Percentiles rank a stretch among this genome's conserved stretches.
Evolutionary conservation across 2,329 filamentous ascomycete species (phyloP).

Genomic region (Xylariaceae sp.): DNA sequence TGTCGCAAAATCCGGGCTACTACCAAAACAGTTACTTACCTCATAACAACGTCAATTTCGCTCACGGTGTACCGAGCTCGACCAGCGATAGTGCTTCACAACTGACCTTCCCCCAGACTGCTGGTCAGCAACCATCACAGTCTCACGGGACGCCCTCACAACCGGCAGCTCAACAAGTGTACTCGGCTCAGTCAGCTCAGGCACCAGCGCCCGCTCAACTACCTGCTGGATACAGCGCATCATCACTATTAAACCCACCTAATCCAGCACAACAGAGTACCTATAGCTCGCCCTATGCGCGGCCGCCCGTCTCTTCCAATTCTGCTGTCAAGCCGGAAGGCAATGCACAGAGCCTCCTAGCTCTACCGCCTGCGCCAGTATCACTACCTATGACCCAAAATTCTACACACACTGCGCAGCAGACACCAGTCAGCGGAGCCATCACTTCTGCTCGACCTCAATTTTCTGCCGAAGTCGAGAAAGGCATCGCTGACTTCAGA

Average conservation of each 20-base stretch:
- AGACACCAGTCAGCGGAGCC: background rate
- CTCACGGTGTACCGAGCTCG: conserved; percentile 19
- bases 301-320: conserved; percentile 23
- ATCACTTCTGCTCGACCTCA: too few relatives aligned
- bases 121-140: conserved; percentile 18
- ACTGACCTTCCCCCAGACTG: conserved; percentile 13
- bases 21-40: conserved; percentile 28
- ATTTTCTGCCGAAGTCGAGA: conserved; percentile 10
- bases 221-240: conserved; percentile 19
- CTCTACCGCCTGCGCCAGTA: conserved; percentile 12
- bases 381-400: conserved; percentile 9
- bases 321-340: conserved; percentile 20
- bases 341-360: conserved; percentile 12
- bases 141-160: conserved; percentile 18
- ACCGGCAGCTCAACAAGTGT: conserved; percentile 18
- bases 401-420: conserved; percentile 3
- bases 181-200: conserved; percentile 21
- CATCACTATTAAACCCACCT: conserved; percentile 19
- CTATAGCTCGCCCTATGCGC: conserved; percentile 29
- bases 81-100: conserved; percentile 19
- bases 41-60: conserved; percentile 15
- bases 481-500: conserved; percentile 25
- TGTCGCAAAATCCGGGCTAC: conserved; percentile 21
- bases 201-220: conserved; percentile 26
- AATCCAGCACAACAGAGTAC: conserved; percentile 24